phyloP scores from a whole-genome alignment of 805 yeast species.

The Lachancea nothofagi region DNA sequence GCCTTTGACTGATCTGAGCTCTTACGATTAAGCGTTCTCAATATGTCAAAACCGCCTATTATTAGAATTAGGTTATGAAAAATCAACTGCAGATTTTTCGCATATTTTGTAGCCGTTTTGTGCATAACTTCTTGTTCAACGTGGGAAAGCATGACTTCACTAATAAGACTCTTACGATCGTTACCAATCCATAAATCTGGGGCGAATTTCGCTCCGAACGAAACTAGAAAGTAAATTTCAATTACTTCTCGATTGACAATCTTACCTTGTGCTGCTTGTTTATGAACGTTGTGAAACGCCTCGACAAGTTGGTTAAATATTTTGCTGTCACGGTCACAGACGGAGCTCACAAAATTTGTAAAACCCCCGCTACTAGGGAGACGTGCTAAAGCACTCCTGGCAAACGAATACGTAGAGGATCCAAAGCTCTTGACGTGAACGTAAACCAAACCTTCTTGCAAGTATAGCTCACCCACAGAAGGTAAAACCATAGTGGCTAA shows the following conservation, averaged over 20 bases:
- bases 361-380: slow-evolving; percentile 44
- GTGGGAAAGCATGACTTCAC: slow-evolving; percentile 16
- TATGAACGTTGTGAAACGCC: slow-evolving; percentile 16
- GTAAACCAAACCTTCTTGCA: slow-evolving; percentile 27
- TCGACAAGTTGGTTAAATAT: slow-evolving; percentile 22
- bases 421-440: slow-evolving; percentile 26
- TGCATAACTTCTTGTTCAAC: slow-evolving; percentile 19
- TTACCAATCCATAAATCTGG: slow-evolving; percentile 22
- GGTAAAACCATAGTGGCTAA: slow-evolving; percentile 55
- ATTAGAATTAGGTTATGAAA: slow-evolving; percentile 21
- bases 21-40: slow-evolving; percentile 8
- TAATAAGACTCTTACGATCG: slow-evolving; percentile 8
- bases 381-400: slow-evolving; percentile 52
- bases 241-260: slow-evolving; percentile 30
- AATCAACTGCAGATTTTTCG: slow-evolving; percentile 24
- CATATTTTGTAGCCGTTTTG: slow-evolving; percentile 23
- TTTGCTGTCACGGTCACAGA: slow-evolving; percentile 34
- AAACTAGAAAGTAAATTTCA: slow-evolving; percentile 28
- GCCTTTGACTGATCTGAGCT: slow-evolving; percentile 4
- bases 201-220: slow-evolving; percentile 25
- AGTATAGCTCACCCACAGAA: slow-evolving; percentile 55
- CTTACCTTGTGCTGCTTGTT: slow-evolving; percentile 22
- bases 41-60: slow-evolving; percentile 28
- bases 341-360: slow-evolving; percentile 38
- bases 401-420: slow-evolving; percentile 24